Conservation (phyloP, 352 stramenopile genomes). For the Albugo candida region DNA sequence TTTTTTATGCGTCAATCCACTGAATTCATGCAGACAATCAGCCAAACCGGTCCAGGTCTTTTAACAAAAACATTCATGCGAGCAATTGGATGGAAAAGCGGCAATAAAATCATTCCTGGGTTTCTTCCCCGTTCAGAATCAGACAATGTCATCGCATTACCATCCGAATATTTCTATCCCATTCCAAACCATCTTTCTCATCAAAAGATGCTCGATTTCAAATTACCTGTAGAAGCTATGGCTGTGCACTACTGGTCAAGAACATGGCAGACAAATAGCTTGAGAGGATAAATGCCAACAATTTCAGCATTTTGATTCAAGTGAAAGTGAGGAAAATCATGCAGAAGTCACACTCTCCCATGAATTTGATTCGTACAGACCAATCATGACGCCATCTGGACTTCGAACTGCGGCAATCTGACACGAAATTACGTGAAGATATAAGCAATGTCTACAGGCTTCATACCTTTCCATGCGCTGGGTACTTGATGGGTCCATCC, state of each 20-base stretch:
- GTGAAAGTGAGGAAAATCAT: constrained; percentile 8
- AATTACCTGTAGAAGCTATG: constrained; percentile 5
- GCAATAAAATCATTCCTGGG: not conserved
- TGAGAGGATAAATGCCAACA: not conserved
- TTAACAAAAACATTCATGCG: constrained; percentile 32
- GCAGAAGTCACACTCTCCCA: constrained; percentile 70
- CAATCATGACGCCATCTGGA: constrained; percentile 83
- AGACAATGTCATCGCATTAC: constrained; percentile 13
- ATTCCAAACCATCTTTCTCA: constrained; percentile 14
- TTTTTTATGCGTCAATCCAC: not conserved
- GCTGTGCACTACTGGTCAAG: constrained; percentile 28
- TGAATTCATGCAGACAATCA: constrained; percentile 19
- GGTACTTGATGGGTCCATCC: constrained; percentile 86
- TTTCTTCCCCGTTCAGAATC: constrained; percentile 12
- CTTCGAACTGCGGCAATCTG: constrained; percentile 74
- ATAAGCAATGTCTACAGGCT: not conserved
- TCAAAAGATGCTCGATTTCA: not conserved
- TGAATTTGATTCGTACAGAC: constrained; percentile 79
- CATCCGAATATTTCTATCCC: constrained; percentile 18
- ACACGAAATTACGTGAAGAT: not conserved
- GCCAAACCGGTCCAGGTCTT: constrained; percentile 25
- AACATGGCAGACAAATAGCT: constrained; percentile 14
- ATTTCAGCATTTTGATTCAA: no score
- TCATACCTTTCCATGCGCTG: constrained; percentile 66
- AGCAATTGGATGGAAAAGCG: constrained; percentile 15